A percentile compares a stretch with the other conserved stretches of the same genome.
Conservation (phyloP, 192 early-diverging fungal genomes). For the Jimgerdemannia lactiflua region DNA sequence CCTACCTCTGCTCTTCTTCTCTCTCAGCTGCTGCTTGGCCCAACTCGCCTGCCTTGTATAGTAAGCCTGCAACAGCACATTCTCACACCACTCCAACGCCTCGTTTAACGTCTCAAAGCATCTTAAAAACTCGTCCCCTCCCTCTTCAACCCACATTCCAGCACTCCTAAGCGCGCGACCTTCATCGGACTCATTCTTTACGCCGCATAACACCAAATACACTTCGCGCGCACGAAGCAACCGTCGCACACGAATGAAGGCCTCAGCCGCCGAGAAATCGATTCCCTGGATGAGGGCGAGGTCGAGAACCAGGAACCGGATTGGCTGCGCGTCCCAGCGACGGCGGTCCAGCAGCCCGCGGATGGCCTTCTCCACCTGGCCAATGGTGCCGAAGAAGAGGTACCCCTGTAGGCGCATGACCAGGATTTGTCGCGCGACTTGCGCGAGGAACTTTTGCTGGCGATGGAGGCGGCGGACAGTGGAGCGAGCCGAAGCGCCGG, state of each 20-base stretch:
- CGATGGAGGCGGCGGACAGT: conserved; percentile 88
- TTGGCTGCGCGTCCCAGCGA: conserved; percentile 65
- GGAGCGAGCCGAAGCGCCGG: conserved; percentile 68
- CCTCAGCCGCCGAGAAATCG: conserved; percentile 90
- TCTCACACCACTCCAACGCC: conserved; percentile 95
- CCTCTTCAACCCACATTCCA: conserved; percentile 61
- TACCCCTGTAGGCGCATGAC: conserved; percentile 91
- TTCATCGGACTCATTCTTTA: conserved; percentile 60
- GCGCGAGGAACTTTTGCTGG: conserved; percentile 82
- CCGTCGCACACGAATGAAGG: conserved; percentile 82
- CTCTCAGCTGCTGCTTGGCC: conserved; percentile 7
- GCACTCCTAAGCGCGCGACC: conserved; percentile 62
- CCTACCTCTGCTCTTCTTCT: not conserved
- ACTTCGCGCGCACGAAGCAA: conserved; percentile 65
- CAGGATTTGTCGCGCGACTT: conserved; percentile 83
- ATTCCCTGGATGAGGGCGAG: conserved; percentile 82
- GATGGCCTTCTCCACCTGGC: conserved; percentile 73
- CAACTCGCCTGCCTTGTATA: conserved; percentile 53
- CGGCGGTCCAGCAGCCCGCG: conserved; percentile 59
- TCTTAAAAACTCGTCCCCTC: conserved; percentile 52
- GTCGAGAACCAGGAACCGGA: conserved; percentile 89
- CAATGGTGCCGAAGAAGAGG: conserved; percentile 96
- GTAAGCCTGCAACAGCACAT: conserved; percentile 76
- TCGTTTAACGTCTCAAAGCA: conserved; percentile 81
- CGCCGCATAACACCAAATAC: conserved; percentile 81